Evolutionary conservation across 177 flowering plant genomes (phyloP).

Genomic region (Telopea speciosissima): DNA sequence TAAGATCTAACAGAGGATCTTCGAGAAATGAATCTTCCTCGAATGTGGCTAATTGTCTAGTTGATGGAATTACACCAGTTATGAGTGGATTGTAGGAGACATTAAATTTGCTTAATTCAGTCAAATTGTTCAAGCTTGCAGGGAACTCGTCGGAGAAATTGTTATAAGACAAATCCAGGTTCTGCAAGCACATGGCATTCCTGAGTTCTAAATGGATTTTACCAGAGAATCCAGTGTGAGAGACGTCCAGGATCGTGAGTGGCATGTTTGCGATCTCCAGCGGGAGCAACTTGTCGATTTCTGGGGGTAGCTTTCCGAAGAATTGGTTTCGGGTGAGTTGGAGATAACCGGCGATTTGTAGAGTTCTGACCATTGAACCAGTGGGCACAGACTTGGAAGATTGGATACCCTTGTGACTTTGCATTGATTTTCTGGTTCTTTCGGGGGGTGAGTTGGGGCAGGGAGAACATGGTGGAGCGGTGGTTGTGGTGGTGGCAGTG

Average conservation of each 20-base stretch:
- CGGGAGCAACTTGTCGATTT: slow-evolving; percentile 60
- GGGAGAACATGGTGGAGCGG: too few relatives aligned
- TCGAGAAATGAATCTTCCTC: slow-evolving; percentile 67
- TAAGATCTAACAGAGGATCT: slow-evolving; percentile 48
- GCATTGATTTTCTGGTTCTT: too few relatives aligned
- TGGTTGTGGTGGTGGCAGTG: too few relatives aligned
- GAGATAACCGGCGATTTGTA: slow-evolving; percentile 63
- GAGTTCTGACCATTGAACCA: slow-evolving; percentile 29
- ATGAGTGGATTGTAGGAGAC: slow-evolving; percentile 70
- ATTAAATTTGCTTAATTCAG: slow-evolving; percentile 71
- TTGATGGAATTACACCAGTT: slow-evolving; percentile 50
- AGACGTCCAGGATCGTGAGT: slow-evolving; percentile 53
- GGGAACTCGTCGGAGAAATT: slow-evolving; percentile 83
- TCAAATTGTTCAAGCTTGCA: slow-evolving; percentile 39
- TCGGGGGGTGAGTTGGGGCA: too few relatives aligned
- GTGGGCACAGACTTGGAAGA: slow-evolving; percentile 50
- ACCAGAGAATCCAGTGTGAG: slow-evolving; percentile 54
- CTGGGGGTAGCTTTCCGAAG: slow-evolving; percentile 54
- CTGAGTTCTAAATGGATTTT: slow-evolving; percentile 57
- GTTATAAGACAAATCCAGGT: slow-evolving; percentile 73
- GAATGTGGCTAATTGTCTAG: slow-evolving; percentile 74
- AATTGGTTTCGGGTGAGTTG: slow-evolving; percentile 69
- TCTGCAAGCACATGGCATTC: slow-evolving; percentile 53
- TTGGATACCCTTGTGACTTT: slow-evolving; percentile 65
- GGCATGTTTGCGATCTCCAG: slow-evolving; percentile 41